Base-by-base conservation (phyloP, 2,329 filamentous ascomycete genomes). In the Emydomyces testavorans region DNA sequence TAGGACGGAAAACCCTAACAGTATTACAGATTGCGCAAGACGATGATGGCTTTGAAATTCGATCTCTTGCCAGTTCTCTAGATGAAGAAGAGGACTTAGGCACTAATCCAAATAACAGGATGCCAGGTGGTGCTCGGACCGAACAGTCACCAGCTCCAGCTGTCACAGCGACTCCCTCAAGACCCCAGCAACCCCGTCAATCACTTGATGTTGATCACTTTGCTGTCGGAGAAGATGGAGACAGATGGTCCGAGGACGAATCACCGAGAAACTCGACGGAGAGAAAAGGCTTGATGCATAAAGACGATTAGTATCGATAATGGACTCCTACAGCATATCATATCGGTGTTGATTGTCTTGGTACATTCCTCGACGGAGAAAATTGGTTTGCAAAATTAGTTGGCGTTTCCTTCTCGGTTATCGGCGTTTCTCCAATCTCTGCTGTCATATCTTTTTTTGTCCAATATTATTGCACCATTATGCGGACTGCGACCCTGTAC, bases 11-110 rank as follows among this genome's bases (percentile, higher is more conserved):
- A 16, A 32, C 4, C 3, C 26, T 20, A 32, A 43, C 24, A 13
- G 31, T 13, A 44, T 20, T 31, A 34, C 52, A 82, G 78, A 83
- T 98, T 61, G 90, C 92, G 2, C 92, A 96, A 76, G 92, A 98
- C 59, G 92, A 98, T 58, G 90, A 96, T 61, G 92, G 92, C 29
- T 98, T 98, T 63, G 92, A 96, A 62, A 93, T 98, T 62, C 85
- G 85, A 41, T 92, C 92, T 49, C 83, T 98, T 53, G 87, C 86
- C 44, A 85, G 86, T 56, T 79, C 76, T 0, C 68, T 83, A 16
- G 81, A 84, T 56, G 77, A 82, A 49, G 77, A 80, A 56, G 77
- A 79, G 46, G 64, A 69, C 41, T 6, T 36, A 4, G 37, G 53
- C 46, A 63, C 50, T 40, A 28, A 8, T 3, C 8, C 43, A 31